Percentiles rank a stretch among this genome's conserved stretches.
Evolutionary conservation across 345 rosid species (phyloP).

Genomic region (Dimocarpus longan): DNA sequence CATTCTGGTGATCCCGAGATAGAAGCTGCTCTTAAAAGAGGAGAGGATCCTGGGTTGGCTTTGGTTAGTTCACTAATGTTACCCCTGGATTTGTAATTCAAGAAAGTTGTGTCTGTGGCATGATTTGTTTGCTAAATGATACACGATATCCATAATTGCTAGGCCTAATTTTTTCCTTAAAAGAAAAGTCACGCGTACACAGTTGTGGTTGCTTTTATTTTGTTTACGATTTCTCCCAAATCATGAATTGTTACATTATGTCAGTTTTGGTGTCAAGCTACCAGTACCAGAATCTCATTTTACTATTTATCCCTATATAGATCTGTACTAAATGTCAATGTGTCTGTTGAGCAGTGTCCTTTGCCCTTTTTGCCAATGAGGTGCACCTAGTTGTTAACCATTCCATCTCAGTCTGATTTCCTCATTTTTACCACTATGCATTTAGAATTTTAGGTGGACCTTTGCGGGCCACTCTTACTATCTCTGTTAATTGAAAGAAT

Average conservation of each 20-base stretch:
- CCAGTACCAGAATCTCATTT: background rate
- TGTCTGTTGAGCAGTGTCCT: background rate
- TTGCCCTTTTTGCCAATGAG: background rate
- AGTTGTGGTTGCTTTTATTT: background rate
- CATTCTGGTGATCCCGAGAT: slow-evolving; percentile 90
- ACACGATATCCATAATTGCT: background rate
- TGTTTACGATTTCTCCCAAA: slow-evolving; percentile 3
- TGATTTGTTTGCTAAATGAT: background rate
- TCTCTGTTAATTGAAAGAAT: background rate
- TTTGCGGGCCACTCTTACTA: background rate
- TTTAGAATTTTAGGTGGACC: background rate
- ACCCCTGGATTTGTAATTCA: background rate
- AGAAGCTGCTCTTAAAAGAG: slow-evolving; percentile 73
- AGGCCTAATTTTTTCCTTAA: background rate
- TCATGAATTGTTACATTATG: background rate
- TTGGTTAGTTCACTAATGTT: slow-evolving; percentile 56
- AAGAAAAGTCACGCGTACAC: background rate
- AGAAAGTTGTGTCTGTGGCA: slow-evolving; percentile 2
- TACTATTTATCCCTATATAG: background rate
- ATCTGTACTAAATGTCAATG: background rate
- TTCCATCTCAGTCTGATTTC: background rate
- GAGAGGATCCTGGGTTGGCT: slow-evolving; percentile 94
- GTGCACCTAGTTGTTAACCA: background rate
- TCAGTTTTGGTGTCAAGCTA: background rate
- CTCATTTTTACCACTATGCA: background rate